Percentiles rank a stretch among this genome's conserved stretches.
These are phyloP conservation scores for Phytophthora sansomeana DNA, from an alignment of 352 stramenopile genomes.

Conservation along the genomic window DNA sequence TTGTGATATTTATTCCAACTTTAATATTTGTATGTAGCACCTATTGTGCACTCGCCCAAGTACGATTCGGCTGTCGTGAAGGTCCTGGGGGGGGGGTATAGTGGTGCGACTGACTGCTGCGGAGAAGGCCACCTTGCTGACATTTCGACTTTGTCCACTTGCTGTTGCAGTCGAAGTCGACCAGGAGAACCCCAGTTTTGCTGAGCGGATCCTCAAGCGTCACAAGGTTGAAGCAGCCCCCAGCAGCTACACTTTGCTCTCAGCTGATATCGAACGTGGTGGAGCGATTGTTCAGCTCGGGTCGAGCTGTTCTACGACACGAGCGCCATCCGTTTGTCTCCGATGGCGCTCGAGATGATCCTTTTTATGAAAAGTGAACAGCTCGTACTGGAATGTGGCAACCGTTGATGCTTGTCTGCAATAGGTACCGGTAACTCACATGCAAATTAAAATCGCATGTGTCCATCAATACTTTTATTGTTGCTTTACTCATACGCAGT, in stretches of 20 bases:
- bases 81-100: not conserved
- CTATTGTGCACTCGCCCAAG: slow-evolving; percentile 2
- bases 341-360: slow-evolving; percentile 13
- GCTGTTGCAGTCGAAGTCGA: not conserved
- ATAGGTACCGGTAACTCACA: too few relatives aligned
- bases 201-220: slow-evolving; percentile 4
- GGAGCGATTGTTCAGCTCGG: slow-evolving; percentile 15
- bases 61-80: slow-evolving; percentile 15
- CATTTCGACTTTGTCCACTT: not conserved
- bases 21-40: too few relatives aligned
- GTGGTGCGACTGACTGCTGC: not conserved
- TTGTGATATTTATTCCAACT: too few relatives aligned
- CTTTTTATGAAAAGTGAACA: slow-evolving; percentile 9
- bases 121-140: not conserved
- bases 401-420: not conserved
- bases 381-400: slow-evolving; percentile 3
- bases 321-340: slow-evolving; percentile 10
- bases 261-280: slow-evolving; percentile 2
- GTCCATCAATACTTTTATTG: too few relatives aligned
- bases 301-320: not conserved
- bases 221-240: slow-evolving; percentile 3
- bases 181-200: not conserved
- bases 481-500: not conserved
- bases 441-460: too few relatives aligned
- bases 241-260: slow-evolving; percentile 2